A percentile compares a stretch with the other conserved stretches of the same genome.
Conservation (phyloP, 805 yeast genomes). For the Ogataea zsoltii region DNA sequence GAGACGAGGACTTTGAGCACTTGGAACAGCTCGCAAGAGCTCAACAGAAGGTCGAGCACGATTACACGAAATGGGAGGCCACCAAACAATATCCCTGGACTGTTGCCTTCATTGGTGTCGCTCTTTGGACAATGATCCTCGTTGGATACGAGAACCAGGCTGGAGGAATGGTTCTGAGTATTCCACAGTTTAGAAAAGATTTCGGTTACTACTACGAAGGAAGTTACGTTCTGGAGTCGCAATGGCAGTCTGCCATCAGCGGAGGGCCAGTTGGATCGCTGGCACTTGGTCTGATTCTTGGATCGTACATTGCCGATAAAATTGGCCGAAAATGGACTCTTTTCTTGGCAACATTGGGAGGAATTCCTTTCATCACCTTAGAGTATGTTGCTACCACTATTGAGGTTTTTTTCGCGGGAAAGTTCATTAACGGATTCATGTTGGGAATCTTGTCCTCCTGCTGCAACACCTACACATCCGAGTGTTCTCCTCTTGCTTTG, state of each 20-base stretch:
- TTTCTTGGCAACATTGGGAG: slow-evolving; percentile 30
- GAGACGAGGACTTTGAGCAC: slow-evolving; percentile 5
- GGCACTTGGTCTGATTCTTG: slow-evolving; percentile 38
- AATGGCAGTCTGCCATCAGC: slow-evolving; percentile 45
- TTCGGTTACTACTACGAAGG: slow-evolving; percentile 30
- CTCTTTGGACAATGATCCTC: slow-evolving; percentile 37
- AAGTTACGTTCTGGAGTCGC: slow-evolving; percentile 37
- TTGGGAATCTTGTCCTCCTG: slow-evolving; percentile 46
- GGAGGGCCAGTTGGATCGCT: slow-evolving; percentile 35
- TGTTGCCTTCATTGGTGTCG: slow-evolving; percentile 37
- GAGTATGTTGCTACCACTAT: slow-evolving; percentile 41
- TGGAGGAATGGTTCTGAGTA: slow-evolving; percentile 40
- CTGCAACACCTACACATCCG: slow-evolving; percentile 44
- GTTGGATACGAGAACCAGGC: slow-evolving; percentile 43
- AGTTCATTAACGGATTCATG: slow-evolving; percentile 42
- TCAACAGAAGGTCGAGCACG: slow-evolving; percentile 11
- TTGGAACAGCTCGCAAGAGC: slow-evolving; percentile 8
- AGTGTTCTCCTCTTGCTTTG: slow-evolving; percentile 51
- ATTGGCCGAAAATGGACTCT: slow-evolving; percentile 40
- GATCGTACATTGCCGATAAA: slow-evolving; percentile 36
- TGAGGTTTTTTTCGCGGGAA: slow-evolving; percentile 41
- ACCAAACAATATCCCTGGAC: slow-evolving; percentile 39
- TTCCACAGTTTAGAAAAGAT: slow-evolving; percentile 40
- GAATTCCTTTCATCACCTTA: slow-evolving; percentile 40
- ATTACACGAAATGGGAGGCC: slow-evolving; percentile 31